Evolutionary conservation across 164 flowering plant genomes (phyloP), one percentile per base, ranked within the genome.

Genomic region (Dillenia turbinata): DNA sequence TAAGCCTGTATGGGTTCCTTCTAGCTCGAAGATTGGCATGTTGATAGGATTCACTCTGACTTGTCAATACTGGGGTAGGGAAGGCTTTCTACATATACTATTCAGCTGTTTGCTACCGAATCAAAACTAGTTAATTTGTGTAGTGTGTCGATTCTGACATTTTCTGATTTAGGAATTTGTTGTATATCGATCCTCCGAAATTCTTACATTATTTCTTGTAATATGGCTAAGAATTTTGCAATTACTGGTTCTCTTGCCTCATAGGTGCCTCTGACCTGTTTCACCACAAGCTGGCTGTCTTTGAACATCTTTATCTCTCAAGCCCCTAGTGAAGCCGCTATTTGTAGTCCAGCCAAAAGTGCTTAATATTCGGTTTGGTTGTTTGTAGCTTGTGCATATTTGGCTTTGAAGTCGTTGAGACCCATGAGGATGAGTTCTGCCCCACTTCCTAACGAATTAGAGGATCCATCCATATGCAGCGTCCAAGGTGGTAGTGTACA

Each of bases 361-460:
- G 19, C 61, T 16, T 58, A 9, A 14, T 44, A 44, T 16, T 58
- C 19, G 9, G 61, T 22, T 24, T 58, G 49, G 19, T 58, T 58
- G 13, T 58, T 58, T n/a, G 50, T 45, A 3, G 49, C 61, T 33
- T 14, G 2, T 12, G 46, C 9, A 16, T 44, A 13, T n/a, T 58
- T 2, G 2, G 48, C 1, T 45, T 33, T 14, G 9, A 46, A 14
- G 24, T 49, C 61, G 12, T 58, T 44, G 16, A 49, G 61, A 22
- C 24, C 15, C 14, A 11, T 58, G 5, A 58, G 48, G 19, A 58
- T 9, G 5, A 58, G 19, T 16, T 49, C 24, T 46, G 19, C 22
- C 5, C 49, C 48, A 6, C 47, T 58, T 10, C 49, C 61, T 44
- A 4, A 44, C 49, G 13, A 15, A 24, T 24, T 58, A 3, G 24